phyloP scores from a whole-genome alignment of 305 asterid genomes.

The Rubia tinctorum region DNA sequence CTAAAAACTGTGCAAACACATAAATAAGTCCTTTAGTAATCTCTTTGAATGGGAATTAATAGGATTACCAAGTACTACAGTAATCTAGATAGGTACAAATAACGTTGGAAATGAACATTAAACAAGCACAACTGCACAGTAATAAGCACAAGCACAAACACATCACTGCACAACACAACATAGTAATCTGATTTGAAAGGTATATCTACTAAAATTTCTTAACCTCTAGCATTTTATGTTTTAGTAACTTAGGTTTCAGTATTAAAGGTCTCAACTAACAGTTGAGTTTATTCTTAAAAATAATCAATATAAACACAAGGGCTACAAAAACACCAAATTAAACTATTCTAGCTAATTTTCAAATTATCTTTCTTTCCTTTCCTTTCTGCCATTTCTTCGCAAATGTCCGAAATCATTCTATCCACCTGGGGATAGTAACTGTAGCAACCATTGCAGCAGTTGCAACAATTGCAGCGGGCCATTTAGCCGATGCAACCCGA shows the following conservation, averaged over 20 bases:
- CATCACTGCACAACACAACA: too few relatives aligned
- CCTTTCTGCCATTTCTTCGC: background rate
- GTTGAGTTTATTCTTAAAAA: too few relatives aligned
- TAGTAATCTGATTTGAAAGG: too few relatives aligned
- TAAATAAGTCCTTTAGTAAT: background rate
- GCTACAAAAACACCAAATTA: too few relatives aligned
- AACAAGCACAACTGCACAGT: background rate
- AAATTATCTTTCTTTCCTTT: background rate
- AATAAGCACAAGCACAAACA: too few relatives aligned
- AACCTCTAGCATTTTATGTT: too few relatives aligned
- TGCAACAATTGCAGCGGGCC: background rate
- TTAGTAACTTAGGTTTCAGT: too few relatives aligned
- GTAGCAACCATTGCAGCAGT: background rate
- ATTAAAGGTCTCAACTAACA: too few relatives aligned
- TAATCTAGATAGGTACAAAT: background rate
- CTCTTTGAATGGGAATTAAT: background rate
- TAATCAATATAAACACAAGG: too few relatives aligned
- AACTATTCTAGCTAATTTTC: background rate
- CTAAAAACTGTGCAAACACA: background rate
- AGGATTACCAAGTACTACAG: background rate
- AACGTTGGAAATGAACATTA: background rate
- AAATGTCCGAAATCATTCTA: slow-evolving; percentile 18
- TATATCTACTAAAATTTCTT: too few relatives aligned
- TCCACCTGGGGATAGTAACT: slow-evolving; percentile 7
- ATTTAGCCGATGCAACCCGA: slow-evolving; percentile 1